Evolutionary conservation across 1,139 yeast genomes (phyloP), one percentile per base, ranked within the genome.

Genomic region (Arxiozyma heterogenica): DNA sequence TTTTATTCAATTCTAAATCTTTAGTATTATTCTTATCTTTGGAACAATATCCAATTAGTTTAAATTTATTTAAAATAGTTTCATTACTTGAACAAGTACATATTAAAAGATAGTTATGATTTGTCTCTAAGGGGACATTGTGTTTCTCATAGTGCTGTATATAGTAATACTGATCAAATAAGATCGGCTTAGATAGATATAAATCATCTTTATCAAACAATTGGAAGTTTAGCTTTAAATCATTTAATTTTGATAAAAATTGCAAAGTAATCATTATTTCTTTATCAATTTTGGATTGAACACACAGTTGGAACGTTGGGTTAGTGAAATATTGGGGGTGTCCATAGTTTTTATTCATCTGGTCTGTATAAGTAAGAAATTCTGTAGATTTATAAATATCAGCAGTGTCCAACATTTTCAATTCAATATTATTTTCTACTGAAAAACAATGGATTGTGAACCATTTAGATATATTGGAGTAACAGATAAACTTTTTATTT

Each of bases 281-380:
- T 18, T 44, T 64, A 53, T 11, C 58, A n/a, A 17, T 61, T 25
- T 52, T 63, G 52, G 56, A 61, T 42, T 18, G 52, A 47, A 52
- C 70, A 61, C 55, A 63, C 61, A 65, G 71, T 51, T 72, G 70
- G 61, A 73, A 85, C 59, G 86, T 89, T 0, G 95, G 95, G 60
- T 86, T 87, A 44, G 72, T 66, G 41, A 78, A 70, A 61, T 76
- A 86, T 0, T 78, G 69, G 2, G 21, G 22, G 18, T 47, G 44
- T 7, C 43, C 47, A 46, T 41, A 51, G n/a, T 41, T 25, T n/a
- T n/a, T 22, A 23, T 46, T 47, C 53, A 51, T 46, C 17, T 47
- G 41, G 5, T 30, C 11, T 39, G 21, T 18, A 27, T 18, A 8
- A 21, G 38, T 34, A 12, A 42, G 15, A 34, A 52, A 52, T 21